phyloP scores from a whole-genome alignment of 2,329 filamentous ascomycete genomes.

The Polychaeton citri region DNA sequence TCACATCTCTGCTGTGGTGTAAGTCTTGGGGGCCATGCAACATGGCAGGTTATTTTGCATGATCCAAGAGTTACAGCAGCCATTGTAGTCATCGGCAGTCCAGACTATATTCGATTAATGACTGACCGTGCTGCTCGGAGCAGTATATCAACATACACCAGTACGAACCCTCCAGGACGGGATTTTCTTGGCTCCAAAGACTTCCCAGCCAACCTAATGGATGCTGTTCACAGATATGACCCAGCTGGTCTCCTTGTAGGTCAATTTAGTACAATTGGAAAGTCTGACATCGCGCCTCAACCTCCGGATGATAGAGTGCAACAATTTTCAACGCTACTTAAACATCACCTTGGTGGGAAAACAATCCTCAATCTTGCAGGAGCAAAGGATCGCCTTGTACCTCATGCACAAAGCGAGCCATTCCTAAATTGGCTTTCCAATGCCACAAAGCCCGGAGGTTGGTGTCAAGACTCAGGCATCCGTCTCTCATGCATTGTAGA shows the following conservation, averaged over 20 bases:
- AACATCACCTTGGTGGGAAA: constrained; percentile 39
- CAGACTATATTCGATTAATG: constrained; percentile 75
- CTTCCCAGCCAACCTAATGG: constrained; percentile 58
- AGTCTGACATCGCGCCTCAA: constrained; percentile 17
- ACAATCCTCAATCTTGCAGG: constrained; percentile 52
- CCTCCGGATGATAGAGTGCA: constrained; percentile 33
- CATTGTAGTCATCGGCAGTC: constrained; percentile 74
- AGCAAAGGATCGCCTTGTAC: constrained; percentile 57
- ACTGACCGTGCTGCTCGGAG: constrained; percentile 61
- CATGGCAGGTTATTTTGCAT: constrained; percentile 69
- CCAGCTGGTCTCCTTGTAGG: constrained; percentile 60
- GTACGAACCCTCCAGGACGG: constrained; percentile 40
- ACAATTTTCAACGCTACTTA: constrained; percentile 21
- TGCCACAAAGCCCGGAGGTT: constrained; percentile 30
- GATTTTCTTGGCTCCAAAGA: constrained; percentile 63
- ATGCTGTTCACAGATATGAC: constrained; percentile 52
- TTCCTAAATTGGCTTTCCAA: constrained; percentile 51
- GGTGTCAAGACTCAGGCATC: constrained; percentile 43
- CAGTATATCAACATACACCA: constrained; percentile 43
- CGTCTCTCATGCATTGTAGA: constrained; percentile 55
- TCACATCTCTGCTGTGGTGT: constrained; percentile 69
- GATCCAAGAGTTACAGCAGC: constrained; percentile 69
- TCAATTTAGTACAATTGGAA: constrained; percentile 18
- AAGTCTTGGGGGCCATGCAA: constrained; percentile 74
- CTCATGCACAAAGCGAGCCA: constrained; percentile 46